These are phyloP conservation scores for Stagonosporopsis rhizophila DNA, from an alignment of 2,329 filamentous ascomycete species.

Conservation along the genomic window DNA sequence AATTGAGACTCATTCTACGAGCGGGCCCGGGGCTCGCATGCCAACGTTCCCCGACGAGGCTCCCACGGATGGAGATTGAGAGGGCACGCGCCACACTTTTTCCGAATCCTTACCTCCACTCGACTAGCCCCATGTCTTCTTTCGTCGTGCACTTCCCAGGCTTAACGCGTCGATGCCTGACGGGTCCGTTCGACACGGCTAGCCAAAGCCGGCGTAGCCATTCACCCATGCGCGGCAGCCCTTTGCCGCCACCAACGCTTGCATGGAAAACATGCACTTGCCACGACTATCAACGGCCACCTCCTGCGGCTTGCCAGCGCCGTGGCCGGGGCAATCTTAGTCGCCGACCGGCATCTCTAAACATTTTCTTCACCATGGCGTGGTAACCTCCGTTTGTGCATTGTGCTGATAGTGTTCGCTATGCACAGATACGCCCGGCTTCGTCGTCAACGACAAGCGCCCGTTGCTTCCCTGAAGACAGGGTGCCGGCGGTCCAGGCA, in stretches of 20 bases:
- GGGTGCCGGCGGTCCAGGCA: conserved; percentile 37
- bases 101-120: conserved; percentile 28
- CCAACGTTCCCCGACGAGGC: conserved; percentile 30
- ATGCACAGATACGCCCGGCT: conserved; percentile 3
- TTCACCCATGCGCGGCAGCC: conserved; percentile 33
- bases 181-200: conserved; percentile 34
- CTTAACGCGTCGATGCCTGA: conserved; percentile 29
- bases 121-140: conserved; percentile 25
- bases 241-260: conserved; percentile 42
- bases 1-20: conserved; percentile 10
- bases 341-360: conserved; percentile 14
- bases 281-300: conserved; percentile 24
- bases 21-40: conserved; percentile 33
- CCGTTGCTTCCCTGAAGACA: conserved; percentile 31
- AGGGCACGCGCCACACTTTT: conserved; percentile 29
- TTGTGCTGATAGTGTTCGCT: conserved; percentile 4
- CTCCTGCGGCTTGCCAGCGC: conserved; percentile 23
- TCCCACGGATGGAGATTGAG: conserved; percentile 29
- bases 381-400: conserved; percentile 18
- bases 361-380: background rate
- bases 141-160: conserved; percentile 28
- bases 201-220: conserved; percentile 32
- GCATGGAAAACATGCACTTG: conserved; percentile 28
- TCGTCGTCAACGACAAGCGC: conserved; percentile 27
- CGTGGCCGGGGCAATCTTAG: conserved; percentile 11